A percentile compares a stretch with the other conserved stretches of the same genome.
Conservation (phyloP, 2,329 filamentous ascomycete species). For the Cladosporium colombiae region DNA sequence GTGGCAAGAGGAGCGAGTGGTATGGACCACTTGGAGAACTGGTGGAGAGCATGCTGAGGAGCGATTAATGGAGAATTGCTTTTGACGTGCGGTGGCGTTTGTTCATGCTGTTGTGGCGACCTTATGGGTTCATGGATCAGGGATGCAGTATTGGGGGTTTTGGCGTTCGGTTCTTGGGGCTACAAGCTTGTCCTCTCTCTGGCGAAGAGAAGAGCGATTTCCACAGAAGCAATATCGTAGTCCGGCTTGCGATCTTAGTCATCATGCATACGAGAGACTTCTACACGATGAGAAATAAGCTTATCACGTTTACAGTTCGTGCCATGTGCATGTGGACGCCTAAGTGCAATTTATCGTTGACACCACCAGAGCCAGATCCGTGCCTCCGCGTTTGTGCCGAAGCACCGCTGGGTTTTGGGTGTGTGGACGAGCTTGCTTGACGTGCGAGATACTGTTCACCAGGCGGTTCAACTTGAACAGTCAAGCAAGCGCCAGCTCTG, state of each 20-base stretch:
- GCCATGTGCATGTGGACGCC: not conserved
- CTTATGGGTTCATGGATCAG: not conserved
- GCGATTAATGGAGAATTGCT: conserved; percentile 60
- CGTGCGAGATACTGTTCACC: not conserved
- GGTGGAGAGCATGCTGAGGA: conserved; percentile 96
- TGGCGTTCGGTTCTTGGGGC: not conserved
- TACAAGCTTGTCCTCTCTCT: not conserved
- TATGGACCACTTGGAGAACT: conserved; percentile 94
- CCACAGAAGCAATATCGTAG: not conserved
- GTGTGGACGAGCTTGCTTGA: not conserved
- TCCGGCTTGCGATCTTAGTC: not conserved
- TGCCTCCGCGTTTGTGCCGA: not conserved
- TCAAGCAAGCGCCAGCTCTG: not conserved
- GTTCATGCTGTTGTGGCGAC: not conserved
- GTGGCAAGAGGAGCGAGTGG: conserved; percentile 64
- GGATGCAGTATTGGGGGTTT: not conserved
- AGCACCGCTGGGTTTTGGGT: not conserved
- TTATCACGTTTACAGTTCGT: not conserved
- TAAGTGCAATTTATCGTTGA: not conserved
- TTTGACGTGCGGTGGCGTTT: not conserved
- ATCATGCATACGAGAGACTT: not conserved
- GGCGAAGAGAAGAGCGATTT: not conserved
- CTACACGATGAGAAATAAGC: not conserved
- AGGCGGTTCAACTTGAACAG: not conserved
- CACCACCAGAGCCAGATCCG: not conserved